These are phyloP conservation scores for Fusarium nurragi DNA, from an alignment of 2,329 filamentous ascomycete genomes.

Conservation along the genomic window DNA sequence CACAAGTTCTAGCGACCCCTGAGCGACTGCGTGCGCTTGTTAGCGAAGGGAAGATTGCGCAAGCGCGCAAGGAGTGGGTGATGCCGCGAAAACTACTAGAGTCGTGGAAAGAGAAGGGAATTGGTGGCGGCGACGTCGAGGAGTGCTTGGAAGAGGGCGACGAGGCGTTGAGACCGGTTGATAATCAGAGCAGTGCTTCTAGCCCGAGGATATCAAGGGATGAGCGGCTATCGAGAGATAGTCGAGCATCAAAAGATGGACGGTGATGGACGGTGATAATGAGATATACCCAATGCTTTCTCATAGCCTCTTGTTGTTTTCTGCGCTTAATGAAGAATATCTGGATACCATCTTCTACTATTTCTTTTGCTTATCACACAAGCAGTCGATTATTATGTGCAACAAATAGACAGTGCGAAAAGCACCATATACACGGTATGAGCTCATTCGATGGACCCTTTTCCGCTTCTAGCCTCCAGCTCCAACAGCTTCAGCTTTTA, in stretches of 20 bases:
- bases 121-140: conserved; percentile 65
- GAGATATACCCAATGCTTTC: conserved; percentile 38
- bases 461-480: conserved; percentile 7
- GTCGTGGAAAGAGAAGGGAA: conserved; percentile 63
- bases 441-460: conserved; percentile 45
- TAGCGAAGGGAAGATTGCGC: conserved; percentile 66
- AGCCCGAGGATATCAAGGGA: conserved; percentile 39
- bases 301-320: not conserved
- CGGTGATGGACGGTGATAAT: conserved; percentile 25
- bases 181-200: conserved; percentile 25
- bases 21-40: conserved; percentile 67
- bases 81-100: conserved; percentile 61
- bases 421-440: conserved; percentile 41
- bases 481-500: conserved; percentile 19
- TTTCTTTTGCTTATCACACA: not conserved
- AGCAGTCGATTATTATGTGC: not conserved
- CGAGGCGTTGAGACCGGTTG: conserved; percentile 52
- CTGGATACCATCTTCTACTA: not conserved
- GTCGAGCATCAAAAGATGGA: conserved; percentile 32
- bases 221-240: conserved; percentile 29
- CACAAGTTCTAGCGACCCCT: conserved; percentile 70
- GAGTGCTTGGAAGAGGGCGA: conserved; percentile 65
- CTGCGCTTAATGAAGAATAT: not conserved
- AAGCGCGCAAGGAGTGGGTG: conserved; percentile 68
- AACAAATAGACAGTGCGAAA: not conserved